Percentiles rank a stretch among this genome's conserved stretches.
These are phyloP conservation scores for Fusarium abutilonis DNA, from an alignment of 2,329 filamentous ascomycete genomes.

Conservation along the genomic window DNA sequence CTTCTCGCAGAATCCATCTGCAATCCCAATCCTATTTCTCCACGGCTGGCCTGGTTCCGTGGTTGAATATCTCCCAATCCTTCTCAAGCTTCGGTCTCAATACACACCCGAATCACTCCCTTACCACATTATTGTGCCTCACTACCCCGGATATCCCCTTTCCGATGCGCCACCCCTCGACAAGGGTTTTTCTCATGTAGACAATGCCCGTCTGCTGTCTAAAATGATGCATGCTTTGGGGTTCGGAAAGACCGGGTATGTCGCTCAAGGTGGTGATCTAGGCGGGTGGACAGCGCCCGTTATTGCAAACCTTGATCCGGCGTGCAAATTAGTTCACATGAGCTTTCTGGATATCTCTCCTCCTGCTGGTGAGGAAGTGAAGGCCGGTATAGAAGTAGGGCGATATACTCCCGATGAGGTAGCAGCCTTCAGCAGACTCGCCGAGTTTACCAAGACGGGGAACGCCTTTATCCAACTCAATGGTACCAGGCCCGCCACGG, in stretches of 20 bases:
- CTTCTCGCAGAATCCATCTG: conserved; percentile 9
- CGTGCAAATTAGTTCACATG: conserved; percentile 21
- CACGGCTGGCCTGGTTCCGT: conserved; percentile 35
- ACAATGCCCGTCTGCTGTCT: conserved; percentile 16
- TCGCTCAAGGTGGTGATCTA: conserved; percentile 28
- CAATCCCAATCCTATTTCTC: conserved; percentile 14
- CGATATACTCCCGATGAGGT: conserved; percentile 2
- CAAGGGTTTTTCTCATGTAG: not conserved
- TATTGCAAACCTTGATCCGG: conserved; percentile 17
- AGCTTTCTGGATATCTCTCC: conserved; percentile 11
- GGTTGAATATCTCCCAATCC: conserved; percentile 27
- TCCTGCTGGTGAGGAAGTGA: not conserved
- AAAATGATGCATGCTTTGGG: conserved; percentile 23
- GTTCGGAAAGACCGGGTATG: conserved; percentile 12
- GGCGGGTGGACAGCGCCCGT: conserved; percentile 23
- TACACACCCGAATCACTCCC: conserved; percentile 2
- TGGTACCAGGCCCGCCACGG: conserved; percentile 15
- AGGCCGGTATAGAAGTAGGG: not conserved
- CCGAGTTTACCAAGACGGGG: conserved; percentile 11
- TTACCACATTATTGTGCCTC: conserved; percentile 20
- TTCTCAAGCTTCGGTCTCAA: conserved; percentile 10
- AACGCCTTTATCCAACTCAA: conserved; percentile 24
- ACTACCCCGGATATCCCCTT: conserved; percentile 15
- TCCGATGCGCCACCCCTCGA: conserved; percentile 1
- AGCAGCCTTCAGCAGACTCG: not conserved